A percentile compares a stretch with the other conserved stretches of the same genome.
Evolutionary conservation across 75 land plant species (phyloP).

Genomic region (Cunninghamia lanceolata): DNA sequence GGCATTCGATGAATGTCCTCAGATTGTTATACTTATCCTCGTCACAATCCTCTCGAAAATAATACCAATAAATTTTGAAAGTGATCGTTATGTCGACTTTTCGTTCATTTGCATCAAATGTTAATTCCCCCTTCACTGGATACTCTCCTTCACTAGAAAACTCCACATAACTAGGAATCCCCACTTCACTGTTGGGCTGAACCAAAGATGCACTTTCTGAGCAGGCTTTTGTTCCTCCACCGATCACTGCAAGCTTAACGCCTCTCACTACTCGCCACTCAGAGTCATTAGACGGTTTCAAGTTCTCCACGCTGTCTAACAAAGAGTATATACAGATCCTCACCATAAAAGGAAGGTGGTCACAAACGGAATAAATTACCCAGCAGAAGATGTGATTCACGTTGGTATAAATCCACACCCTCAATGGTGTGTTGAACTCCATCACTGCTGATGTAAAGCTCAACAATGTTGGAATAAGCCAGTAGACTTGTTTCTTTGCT

Average conservation of each 20-base stretch:
- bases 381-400: neutral
- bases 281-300: neutral
- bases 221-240: neutral
- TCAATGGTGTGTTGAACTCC: neutral
- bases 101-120: too few species aligned
- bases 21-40: neutral
- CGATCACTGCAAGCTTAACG: neutral
- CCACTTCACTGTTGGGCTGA: too few species aligned
- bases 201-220: neutral
- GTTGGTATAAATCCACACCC: neutral
- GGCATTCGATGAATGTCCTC: neutral
- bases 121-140: too few species aligned
- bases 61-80: too few species aligned
- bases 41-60: neutral
- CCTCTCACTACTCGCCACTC: too few species aligned
- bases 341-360: neutral
- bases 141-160: too few species aligned
- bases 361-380: neutral
- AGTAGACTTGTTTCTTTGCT: too few species aligned
- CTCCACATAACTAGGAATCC: too few species aligned
- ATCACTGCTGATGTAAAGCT: neutral
- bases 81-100: too few species aligned
- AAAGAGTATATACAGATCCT: neutral
- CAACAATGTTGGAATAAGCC: too few species aligned
- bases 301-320: neutral